These are phyloP conservation scores for Teunomyces stri DNA, from an alignment of 805 yeast species.

Conservation along the genomic window DNA sequence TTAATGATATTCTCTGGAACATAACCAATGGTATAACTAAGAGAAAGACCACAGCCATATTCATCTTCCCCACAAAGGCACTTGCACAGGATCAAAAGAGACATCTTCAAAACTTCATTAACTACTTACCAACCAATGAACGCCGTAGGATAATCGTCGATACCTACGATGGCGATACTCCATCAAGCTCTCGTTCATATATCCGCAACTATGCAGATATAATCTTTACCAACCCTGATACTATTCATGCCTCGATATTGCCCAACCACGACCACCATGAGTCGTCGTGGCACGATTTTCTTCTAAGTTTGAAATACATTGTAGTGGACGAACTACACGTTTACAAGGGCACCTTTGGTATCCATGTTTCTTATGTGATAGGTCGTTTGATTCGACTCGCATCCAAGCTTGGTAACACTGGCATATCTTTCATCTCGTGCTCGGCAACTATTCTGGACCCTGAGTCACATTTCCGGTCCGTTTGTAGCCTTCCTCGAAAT, in stretches of 20 bases:
- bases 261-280: constrained; percentile 57
- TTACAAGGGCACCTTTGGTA: constrained; percentile 88
- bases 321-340: constrained; percentile 86
- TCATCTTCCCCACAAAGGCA: constrained; percentile 95
- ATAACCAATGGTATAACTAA: constrained; percentile 31
- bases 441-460: constrained; percentile 91
- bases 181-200: constrained; percentile 45
- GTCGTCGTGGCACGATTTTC: constrained; percentile 63
- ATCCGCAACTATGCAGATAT: constrained; percentile 69
- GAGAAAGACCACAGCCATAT: constrained; percentile 63
- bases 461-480: constrained; percentile 60
- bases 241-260: constrained; percentile 78
- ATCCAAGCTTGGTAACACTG: constrained; percentile 48
- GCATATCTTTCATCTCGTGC: constrained; percentile 74
- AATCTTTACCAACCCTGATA: constrained; percentile 93
- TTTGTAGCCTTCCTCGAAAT: constrained; percentile 59
- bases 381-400: constrained; percentile 67
- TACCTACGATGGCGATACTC: constrained; percentile 95
- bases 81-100: constrained; percentile 95
- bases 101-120: constrained; percentile 60
- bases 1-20: constrained; percentile 45
- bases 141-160: constrained; percentile 52
- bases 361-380: constrained; percentile 85
- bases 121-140: constrained; percentile 43
- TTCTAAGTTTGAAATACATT: constrained; percentile 63